Evolutionary conservation across 768 basidiomycete genomes (phyloP), one percentile per base, ranked within the genome.

Genomic region (Boletus sp.): DNA sequence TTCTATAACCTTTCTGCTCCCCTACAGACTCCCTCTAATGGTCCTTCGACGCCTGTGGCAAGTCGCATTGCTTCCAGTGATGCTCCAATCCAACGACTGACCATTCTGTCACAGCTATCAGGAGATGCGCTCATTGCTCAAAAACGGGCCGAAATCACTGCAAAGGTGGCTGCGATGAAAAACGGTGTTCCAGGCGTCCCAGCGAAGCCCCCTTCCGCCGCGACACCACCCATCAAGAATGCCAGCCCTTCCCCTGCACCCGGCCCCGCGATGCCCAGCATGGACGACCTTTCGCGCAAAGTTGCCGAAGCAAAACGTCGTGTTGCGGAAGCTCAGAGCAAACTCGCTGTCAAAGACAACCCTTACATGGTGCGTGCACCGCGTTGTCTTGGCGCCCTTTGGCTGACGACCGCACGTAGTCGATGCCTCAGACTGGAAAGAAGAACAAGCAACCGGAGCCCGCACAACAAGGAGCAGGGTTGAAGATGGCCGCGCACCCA

Each of bases 401-500:
- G n/a, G 11, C 50, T 64, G 32, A 67, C 39, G 7, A 32, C 17
- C 18, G 15, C 40, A 1, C 49, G 14, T 56, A 89, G 84, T 76
- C 85, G 3, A 71, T 82, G 58, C 77, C 85, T 11, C 79, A 81
- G 64, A 71, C 74, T 5, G 76, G 77, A 51, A 86, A 83, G 75
- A 78, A 82, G 73, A 81, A 77, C 52, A 76, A 78, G 35, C 71
- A 77, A 0, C 81, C 79, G 4, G 89, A 89, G 56, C 81, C 84
- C 39, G 76, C 84, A 3, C 91, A 89, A 41, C 88, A 88, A 71
- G 90, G 92, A 47, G 86, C 86, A 5, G 92, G 92, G 15, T 75
- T 94, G 52, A 91, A 91, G 71, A 94, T 94, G 90, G 86, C 91
- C 2, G 92, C 92, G 0, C 93, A 95, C 70, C 93, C 93, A 3